Evolutionary conservation across 2,329 filamentous ascomycete genomes (phyloP).

Genomic region (Dryadomyces sulphureus): DNA sequence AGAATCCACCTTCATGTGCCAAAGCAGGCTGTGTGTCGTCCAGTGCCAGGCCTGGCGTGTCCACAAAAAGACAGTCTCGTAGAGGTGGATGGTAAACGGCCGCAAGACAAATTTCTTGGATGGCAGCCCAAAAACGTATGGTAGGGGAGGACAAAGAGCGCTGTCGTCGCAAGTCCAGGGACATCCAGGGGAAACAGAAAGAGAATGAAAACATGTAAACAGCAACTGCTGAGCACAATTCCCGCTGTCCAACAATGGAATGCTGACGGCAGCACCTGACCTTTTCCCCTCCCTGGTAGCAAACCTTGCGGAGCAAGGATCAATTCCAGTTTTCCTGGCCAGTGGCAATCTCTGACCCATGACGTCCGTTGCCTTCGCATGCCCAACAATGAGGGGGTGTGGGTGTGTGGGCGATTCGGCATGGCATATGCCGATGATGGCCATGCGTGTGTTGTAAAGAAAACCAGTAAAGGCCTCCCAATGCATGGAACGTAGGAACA

Average conservation of each 20-base stretch:
- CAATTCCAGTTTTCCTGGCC: neutral
- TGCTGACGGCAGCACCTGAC: too few relatives aligned
- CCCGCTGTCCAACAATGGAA: too few relatives aligned
- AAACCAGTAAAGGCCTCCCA: conserved; percentile 50
- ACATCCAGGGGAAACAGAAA: too few relatives aligned
- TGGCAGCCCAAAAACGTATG: too few relatives aligned
- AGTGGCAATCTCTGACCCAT: neutral
- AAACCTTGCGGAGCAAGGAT: neutral
- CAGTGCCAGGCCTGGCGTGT: neutral
- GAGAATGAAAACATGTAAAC: too few relatives aligned
- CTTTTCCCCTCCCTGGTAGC: neutral
- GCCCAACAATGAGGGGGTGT: conserved; percentile 46
- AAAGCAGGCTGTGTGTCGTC: neutral
- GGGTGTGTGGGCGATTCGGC: conserved; percentile 44
- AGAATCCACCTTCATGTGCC: neutral
- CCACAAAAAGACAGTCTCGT: neutral
- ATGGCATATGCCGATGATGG: conserved; percentile 62
- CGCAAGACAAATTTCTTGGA: too few relatives aligned
- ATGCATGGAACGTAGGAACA: conserved; percentile 53
- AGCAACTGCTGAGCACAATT: too few relatives aligned
- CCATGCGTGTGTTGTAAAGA: conserved; percentile 52
- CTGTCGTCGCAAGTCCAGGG: too few relatives aligned
- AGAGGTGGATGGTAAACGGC: too few relatives aligned
- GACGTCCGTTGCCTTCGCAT: conserved; percentile 42
- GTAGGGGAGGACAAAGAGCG: too few relatives aligned